A percentile compares a stretch with the other conserved stretches of the same genome.
Conservation (phyloP, 2,329 filamentous ascomycete genomes). For the Alternaria solani region DNA sequence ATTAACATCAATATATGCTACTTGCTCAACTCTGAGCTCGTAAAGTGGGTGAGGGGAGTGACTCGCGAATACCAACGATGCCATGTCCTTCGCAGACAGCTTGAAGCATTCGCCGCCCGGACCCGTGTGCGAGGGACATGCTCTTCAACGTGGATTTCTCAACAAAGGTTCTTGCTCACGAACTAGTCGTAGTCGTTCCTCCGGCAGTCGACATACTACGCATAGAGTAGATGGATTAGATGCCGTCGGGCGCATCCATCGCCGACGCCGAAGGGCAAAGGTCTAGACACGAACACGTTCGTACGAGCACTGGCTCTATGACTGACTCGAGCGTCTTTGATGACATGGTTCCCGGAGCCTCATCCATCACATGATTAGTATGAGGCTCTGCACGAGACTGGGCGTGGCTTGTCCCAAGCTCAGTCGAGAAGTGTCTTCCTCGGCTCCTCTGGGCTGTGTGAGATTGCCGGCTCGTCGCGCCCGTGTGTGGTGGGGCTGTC, state of each 20-base stretch:
- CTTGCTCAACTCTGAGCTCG: neutral
- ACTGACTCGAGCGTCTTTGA: neutral
- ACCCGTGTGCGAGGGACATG: neutral
- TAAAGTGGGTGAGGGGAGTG: neutral
- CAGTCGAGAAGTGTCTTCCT: conserved; percentile 8
- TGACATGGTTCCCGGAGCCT: neutral
- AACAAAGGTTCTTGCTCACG: neutral
- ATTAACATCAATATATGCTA: neutral
- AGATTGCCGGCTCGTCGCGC: conserved; percentile 11
- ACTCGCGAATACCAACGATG: neutral
- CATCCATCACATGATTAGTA: neutral
- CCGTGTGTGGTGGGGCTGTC: conserved; percentile 11
- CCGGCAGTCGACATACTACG: neutral
- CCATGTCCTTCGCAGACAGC: neutral
- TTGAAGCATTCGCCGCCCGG: neutral
- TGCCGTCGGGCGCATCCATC: neutral
- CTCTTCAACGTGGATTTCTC: neutral
- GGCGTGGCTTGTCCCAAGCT: conserved; percentile 4
- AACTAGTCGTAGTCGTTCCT: neutral
- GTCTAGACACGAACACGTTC: neutral
- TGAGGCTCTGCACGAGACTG: neutral
- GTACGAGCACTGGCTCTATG: conserved; percentile 2
- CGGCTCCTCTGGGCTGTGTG: conserved; percentile 4
- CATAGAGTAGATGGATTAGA: neutral
- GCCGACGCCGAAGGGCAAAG: neutral